Percentiles rank a stretch among this genome's conserved stretches.
Evolutionary conservation across 2,329 filamentous ascomycete genomes (phyloP).

Genomic region (Hymenoscyphus fraxineus): DNA sequence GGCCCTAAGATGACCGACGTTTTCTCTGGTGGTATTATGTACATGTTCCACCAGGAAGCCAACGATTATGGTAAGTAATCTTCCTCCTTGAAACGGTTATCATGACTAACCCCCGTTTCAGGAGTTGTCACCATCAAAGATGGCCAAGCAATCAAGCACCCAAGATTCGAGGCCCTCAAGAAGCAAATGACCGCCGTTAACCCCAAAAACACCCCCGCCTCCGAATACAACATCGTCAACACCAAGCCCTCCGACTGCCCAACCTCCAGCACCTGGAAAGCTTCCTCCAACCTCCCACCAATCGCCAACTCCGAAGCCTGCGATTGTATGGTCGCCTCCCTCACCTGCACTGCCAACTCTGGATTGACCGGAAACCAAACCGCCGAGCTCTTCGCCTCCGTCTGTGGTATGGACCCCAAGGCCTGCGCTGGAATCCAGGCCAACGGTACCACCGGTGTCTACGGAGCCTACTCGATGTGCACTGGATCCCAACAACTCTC

Average conservation of each 20-base stretch:
- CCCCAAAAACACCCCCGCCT: slow-evolving; percentile 62
- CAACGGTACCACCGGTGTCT: slow-evolving; percentile 64
- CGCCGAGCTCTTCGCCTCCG: slow-evolving; percentile 66
- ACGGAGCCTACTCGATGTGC: slow-evolving; percentile 79
- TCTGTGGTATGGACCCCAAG: slow-evolving; percentile 57
- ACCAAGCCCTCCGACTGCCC: slow-evolving; percentile 69
- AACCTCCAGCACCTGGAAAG: slow-evolving; percentile 62
- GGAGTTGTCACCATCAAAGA: slow-evolving; percentile 64
- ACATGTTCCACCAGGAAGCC: slow-evolving; percentile 93
- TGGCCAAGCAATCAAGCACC: slow-evolving; percentile 59
- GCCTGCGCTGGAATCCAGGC: slow-evolving; percentile 66
- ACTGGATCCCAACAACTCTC: slow-evolving; percentile 64
- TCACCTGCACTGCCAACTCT: slow-evolving; percentile 65
- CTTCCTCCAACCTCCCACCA: slow-evolving; percentile 70
- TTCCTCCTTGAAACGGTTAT: background rate
- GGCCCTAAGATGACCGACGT: slow-evolving; percentile 75
- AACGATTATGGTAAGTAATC: slow-evolving; percentile 73
- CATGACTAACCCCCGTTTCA: slow-evolving; percentile 35
- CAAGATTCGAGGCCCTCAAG: slow-evolving; percentile 72
- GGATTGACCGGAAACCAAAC: slow-evolving; percentile 56
- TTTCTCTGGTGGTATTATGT: slow-evolving; percentile 95
- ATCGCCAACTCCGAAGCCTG: slow-evolving; percentile 76
- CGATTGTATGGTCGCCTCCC: slow-evolving; percentile 74
- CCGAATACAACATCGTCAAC: slow-evolving; percentile 71
- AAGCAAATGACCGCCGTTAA: slow-evolving; percentile 64